A percentile compares a stretch with the other conserved stretches of the same genome.
phyloP scores from a whole-genome alignment of 140 eudicot genomes.

The Bidens hawaiensis region DNA sequence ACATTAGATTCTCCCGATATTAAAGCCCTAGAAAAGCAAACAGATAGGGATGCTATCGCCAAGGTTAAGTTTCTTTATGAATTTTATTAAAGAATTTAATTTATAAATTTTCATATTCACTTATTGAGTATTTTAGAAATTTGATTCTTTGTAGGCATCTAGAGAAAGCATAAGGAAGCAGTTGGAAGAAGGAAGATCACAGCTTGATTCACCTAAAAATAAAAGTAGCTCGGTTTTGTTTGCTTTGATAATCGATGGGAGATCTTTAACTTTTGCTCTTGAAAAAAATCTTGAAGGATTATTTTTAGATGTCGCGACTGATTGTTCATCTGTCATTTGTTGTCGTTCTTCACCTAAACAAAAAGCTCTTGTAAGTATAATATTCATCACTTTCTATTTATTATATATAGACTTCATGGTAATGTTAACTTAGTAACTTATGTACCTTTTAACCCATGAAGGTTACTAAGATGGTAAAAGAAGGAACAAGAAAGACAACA shows the following conservation, averaged over 20 bases:
- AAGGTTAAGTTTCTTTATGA: constrained; percentile 50
- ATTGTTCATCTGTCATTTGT: constrained; percentile 87
- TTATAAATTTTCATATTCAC: not conserved
- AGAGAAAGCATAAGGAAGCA: constrained; percentile 64
- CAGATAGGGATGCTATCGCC: constrained; percentile 62
- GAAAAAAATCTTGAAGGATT: constrained; percentile 52
- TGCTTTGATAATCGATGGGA: constrained; percentile 92
- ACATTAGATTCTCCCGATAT: constrained; percentile 74
- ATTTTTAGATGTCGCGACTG: constrained; percentile 69
- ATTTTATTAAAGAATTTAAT: not conserved
- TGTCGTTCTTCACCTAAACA: constrained; percentile 99
- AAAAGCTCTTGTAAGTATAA: constrained; percentile 86
- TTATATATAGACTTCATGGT: not conserved
- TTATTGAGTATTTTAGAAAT: constrained; percentile 10
- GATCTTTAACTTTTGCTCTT: constrained; percentile 77
- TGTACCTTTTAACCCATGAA: constrained; percentile 46
- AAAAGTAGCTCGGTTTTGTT: constrained; percentile 43
- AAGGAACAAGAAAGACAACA: constrained; percentile 71
- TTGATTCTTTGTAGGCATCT: constrained; percentile 55
- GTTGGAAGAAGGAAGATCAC: constrained; percentile 57
- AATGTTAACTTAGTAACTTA: constrained; percentile 31
- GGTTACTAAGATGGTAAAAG: constrained; percentile 95
- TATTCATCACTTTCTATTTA: not conserved
- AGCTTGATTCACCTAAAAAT: constrained; percentile 42
- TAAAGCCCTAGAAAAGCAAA: constrained; percentile 51